phyloP scores from a whole-genome alignment of 768 basidiomycete genomes.

The Boletus reticulatus region DNA sequence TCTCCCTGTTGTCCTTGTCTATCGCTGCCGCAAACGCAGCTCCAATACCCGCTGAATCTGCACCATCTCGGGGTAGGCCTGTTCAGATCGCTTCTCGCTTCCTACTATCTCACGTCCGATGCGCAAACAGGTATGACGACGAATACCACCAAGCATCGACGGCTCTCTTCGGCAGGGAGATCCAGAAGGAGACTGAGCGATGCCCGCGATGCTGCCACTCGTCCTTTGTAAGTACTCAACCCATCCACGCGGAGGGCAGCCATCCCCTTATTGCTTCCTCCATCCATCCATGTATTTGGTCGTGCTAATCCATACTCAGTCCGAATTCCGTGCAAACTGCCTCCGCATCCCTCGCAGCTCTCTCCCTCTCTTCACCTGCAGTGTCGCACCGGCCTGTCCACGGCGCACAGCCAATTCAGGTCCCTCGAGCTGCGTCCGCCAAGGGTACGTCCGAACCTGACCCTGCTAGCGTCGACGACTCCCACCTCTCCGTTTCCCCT shows the following conservation, averaged over 20 bases:
- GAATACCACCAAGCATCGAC: conserved; percentile 56
- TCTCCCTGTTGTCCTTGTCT: conserved; percentile 68
- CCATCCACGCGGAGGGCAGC: background rate
- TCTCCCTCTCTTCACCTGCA: conserved; percentile 42
- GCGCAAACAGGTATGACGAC: conserved; percentile 17
- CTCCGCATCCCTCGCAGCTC: conserved; percentile 39
- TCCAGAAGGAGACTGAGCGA: conserved; percentile 72
- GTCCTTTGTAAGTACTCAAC: conserved; percentile 62
- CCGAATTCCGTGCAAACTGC: conserved; percentile 36
- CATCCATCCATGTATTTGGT: background rate
- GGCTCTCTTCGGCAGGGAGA: conserved; percentile 70
- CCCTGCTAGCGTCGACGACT: conserved; percentile 16
- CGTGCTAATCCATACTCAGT: conserved; percentile 21
- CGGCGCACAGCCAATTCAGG: conserved; percentile 14
- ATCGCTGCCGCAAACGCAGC: conserved; percentile 52
- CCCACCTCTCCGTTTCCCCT: conserved; percentile 9
- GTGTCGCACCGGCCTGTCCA: conserved; percentile 22
- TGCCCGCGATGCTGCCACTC: conserved; percentile 71
- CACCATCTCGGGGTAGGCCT: conserved; percentile 14
- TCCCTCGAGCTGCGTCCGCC: background rate
- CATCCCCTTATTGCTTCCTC: too few relatives aligned
- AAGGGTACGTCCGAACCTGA: conserved; percentile 8
- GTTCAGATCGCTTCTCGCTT: background rate
- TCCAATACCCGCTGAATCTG: conserved; percentile 40
- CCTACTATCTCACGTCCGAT: background rate